Evolutionary conservation across 2,329 filamentous ascomycete genomes (phyloP).

Genomic region (Epicoccum nigrum): DNA sequence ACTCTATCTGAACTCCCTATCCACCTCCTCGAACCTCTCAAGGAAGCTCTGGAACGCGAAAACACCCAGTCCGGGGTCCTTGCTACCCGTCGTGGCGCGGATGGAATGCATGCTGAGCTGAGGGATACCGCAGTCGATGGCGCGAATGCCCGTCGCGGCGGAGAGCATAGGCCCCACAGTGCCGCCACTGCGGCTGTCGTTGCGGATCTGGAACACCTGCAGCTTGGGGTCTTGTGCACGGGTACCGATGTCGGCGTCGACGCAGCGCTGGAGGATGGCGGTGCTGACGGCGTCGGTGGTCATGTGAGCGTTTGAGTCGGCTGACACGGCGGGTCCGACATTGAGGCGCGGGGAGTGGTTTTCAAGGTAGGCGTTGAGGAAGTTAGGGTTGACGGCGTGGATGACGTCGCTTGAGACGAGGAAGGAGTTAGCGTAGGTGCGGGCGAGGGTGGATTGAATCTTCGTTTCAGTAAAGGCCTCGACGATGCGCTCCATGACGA

Average conservation of each 20-base stretch:
- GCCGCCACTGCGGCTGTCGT: constrained; percentile 86
- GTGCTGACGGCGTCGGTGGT: constrained; percentile 89
- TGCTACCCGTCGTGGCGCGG: constrained; percentile 80
- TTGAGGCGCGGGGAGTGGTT: constrained; percentile 89
- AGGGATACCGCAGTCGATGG: constrained; percentile 86
- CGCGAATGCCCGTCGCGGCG: constrained; percentile 77
- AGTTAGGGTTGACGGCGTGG: constrained; percentile 95
- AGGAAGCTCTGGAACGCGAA: constrained; percentile 90
- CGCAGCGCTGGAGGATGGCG: constrained; percentile 78
- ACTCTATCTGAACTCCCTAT: constrained; percentile 70
- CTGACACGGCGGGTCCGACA: constrained; percentile 78
- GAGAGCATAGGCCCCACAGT: constrained; percentile 94
- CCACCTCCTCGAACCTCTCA: constrained; percentile 83
- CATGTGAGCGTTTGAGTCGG: constrained; percentile 93
- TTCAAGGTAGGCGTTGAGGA: constrained; percentile 79
- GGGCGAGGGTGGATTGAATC: constrained; percentile 67
- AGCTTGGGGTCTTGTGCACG: constrained; percentile 60
- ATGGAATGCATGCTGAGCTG: constrained; percentile 96
- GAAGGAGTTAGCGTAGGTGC: constrained; percentile 91
- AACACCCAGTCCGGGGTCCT: constrained; percentile 87
- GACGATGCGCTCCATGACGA: constrained; percentile 78
- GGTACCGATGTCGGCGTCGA: constrained; percentile 62
- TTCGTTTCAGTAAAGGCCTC: constrained; percentile 64
- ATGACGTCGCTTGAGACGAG: constrained; percentile 91
- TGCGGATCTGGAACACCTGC: constrained; percentile 93